Percentiles rank a stretch among this genome's conserved stretches.
These are phyloP conservation scores for Myriosclerotinia scirpicola DNA, from an alignment of 2,329 filamentous ascomycete species.

Conservation along the genomic window DNA sequence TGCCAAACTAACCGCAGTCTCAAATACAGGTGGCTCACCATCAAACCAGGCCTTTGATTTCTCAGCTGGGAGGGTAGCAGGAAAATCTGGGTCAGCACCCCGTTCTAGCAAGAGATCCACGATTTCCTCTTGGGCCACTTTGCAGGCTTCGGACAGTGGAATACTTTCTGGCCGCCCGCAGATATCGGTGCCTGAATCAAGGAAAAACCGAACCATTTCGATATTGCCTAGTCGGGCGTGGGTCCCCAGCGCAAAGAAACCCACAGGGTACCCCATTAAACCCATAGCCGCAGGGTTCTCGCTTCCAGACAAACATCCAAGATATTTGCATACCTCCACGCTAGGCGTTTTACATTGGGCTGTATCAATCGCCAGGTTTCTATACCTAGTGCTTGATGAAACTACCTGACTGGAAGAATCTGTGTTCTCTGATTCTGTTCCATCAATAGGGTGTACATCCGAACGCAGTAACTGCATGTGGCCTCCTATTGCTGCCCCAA, in stretches of 20 bases:
- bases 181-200: background rate
- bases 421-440: no score
- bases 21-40: background rate
- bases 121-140: background rate
- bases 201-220: background rate
- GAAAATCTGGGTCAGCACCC: background rate
- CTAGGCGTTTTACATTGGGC: no score
- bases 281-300: no score
- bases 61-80: rapidly evolving
- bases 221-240: background rate
- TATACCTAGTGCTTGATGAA: no score
- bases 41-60: background rate
- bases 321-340: no score
- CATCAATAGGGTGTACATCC: background rate
- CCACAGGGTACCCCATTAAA: no score
- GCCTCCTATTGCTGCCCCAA: background rate
- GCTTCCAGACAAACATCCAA: no score
- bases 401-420: no score
- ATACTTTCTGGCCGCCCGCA: rapidly evolving
- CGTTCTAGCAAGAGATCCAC: background rate
- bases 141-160: background rate
- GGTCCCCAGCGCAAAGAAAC: background rate
- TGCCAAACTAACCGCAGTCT: background rate
- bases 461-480: background rate
- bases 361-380: no score